Evolutionary conservation across 1,284 basidiomycete species (phyloP).

Genomic region (Cutaneotrichosporon sp.): DNA sequence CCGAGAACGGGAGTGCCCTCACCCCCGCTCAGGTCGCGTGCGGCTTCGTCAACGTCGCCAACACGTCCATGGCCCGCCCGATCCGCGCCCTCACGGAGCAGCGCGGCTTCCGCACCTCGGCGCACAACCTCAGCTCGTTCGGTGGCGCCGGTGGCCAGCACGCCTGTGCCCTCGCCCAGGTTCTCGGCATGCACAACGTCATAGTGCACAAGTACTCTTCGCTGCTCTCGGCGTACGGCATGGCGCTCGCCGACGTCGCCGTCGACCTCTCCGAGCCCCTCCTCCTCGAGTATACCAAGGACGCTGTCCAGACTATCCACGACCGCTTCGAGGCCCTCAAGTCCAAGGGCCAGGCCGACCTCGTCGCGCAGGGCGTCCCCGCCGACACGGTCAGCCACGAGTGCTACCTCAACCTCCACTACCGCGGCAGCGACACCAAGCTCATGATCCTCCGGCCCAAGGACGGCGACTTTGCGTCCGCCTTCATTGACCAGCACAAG

Average conservation of each 20-base stretch:
- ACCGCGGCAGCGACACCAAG: conserved; percentile 76
- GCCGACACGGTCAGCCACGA: conserved; percentile 67
- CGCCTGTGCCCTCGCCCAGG: conserved; percentile 77
- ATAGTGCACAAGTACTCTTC: conserved; percentile 83
- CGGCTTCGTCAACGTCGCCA: conserved; percentile 84
- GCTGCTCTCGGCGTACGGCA: conserved; percentile 85
- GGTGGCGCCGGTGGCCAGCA: conserved; percentile 92
- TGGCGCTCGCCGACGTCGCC: conserved; percentile 71
- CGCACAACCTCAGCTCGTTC: conserved; percentile 84
- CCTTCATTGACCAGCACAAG: conserved; percentile 77
- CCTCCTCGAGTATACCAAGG: conserved; percentile 67
- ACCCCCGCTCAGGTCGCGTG: conserved; percentile 80
- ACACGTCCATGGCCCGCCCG: conserved; percentile 90
- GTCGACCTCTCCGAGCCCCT: conserved; percentile 51
- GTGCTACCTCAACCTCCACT: conserved; percentile 86
- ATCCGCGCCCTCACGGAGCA: conserved; percentile 91
- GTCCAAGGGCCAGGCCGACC: conserved; percentile 47
- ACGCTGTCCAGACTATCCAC: conserved; percentile 63
- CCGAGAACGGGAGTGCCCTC: conserved; percentile 62
- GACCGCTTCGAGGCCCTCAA: conserved; percentile 66
- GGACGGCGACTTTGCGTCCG: conserved; percentile 71
- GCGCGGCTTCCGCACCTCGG: conserved; percentile 77
- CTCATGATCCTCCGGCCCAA: conserved; percentile 71
- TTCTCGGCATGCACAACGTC: conserved; percentile 76
- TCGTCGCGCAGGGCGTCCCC: conserved; percentile 73